These are phyloP conservation scores for Gaillardinia entomophila DNA, from an alignment of 805 yeast species.

Conservation along the genomic window DNA sequence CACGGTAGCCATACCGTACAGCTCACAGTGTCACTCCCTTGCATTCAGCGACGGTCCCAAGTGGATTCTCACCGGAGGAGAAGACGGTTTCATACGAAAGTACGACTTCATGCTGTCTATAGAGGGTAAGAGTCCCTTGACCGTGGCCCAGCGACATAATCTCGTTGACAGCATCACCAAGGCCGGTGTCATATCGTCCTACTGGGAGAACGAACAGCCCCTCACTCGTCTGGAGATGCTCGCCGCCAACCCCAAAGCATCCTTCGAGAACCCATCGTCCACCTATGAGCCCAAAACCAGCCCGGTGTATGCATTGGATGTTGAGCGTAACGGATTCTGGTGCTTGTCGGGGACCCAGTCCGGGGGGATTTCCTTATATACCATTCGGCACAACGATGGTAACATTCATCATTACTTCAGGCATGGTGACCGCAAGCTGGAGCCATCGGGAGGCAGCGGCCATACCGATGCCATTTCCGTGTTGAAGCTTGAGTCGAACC, in stretches of 20 bases:
- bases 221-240: conserved; percentile 36
- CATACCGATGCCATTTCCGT: conserved; percentile 77
- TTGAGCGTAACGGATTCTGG: conserved; percentile 79
- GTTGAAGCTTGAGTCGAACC: conserved; percentile 54
- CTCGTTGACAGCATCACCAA: conserved; percentile 79
- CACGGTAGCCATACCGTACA: conserved; percentile 80
- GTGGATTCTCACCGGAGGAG: conserved; percentile 92
- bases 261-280: conserved; percentile 26
- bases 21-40: conserved; percentile 70
- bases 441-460: conserved; percentile 15
- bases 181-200: conserved; percentile 77
- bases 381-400: conserved; percentile 81
- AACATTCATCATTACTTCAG: conserved; percentile 66
- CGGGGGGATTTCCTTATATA: conserved; percentile 85
- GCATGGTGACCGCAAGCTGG: conserved; percentile 26
- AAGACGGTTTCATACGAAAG: conserved; percentile 88
- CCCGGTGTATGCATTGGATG: conserved; percentile 86
- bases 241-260: conserved; percentile 30
- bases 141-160: conserved; percentile 87
- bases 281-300: conserved; percentile 60
- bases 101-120: conserved; percentile 82
- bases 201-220: conserved; percentile 97
- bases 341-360: conserved; percentile 70
- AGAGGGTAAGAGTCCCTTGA: conserved; percentile 80
- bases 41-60: conserved; percentile 75